These are phyloP conservation scores for Yarrowia divulgata DNA, from an alignment of 805 yeast genomes.

Conservation along the genomic window DNA sequence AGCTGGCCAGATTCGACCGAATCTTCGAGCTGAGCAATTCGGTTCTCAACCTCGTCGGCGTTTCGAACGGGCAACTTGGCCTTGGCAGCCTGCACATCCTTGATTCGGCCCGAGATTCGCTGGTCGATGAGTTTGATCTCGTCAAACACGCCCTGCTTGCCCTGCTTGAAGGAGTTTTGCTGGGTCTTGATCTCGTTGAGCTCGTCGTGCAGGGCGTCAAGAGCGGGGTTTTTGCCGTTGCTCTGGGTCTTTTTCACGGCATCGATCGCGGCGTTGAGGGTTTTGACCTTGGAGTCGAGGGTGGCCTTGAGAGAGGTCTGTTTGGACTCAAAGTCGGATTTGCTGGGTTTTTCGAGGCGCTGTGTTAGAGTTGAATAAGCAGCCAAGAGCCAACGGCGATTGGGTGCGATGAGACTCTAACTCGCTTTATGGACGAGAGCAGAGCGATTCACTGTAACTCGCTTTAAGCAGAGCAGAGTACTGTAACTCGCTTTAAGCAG, in stretches of 20 bases:
- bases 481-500: too few relatives aligned
- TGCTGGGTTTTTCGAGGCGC: conserved; percentile 45
- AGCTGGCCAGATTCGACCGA: conserved; percentile 78
- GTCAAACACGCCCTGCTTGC: conserved; percentile 58
- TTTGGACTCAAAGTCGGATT: conserved; percentile 44
- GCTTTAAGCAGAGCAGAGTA: too few relatives aligned
- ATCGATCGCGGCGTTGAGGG: conserved; percentile 43
- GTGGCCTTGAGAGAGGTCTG: conserved; percentile 44
- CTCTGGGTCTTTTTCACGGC: conserved; percentile 41
- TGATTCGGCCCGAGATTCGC: conserved; percentile 73
- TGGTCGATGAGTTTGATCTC: conserved; percentile 76
- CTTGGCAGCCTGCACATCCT: conserved; percentile 74
- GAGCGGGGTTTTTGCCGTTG: conserved; percentile 41
- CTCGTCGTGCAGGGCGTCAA: conserved; percentile 62
- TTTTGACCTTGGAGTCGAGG: conserved; percentile 43
- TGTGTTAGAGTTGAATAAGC: neutral
- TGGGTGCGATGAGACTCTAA: too few relatives aligned
- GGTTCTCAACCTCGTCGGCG: conserved; percentile 51
- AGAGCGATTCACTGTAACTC: too few relatives aligned
- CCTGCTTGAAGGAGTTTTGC: conserved; percentile 56
- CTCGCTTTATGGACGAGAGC: too few relatives aligned
- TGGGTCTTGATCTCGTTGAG: conserved; percentile 56
- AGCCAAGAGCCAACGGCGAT: neutral
- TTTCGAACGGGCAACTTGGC: conserved; percentile 69
- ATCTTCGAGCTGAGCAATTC: conserved; percentile 62